Evolutionary conservation across 2,329 filamentous ascomycete species (phyloP), one percentile per base, ranked within the genome.

Genomic region (Nemania diffusa): DNA sequence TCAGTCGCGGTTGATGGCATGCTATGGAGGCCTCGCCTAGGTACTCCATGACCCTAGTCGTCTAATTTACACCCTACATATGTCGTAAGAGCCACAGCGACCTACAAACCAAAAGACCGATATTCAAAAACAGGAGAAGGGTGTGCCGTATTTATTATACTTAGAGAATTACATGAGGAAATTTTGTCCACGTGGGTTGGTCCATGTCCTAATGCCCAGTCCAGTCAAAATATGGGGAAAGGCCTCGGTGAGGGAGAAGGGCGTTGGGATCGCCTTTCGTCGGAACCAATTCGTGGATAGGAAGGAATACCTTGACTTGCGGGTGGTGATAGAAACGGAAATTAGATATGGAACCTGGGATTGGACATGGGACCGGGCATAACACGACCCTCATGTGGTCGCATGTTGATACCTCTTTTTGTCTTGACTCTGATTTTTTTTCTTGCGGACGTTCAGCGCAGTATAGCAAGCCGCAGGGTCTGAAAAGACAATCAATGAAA

Each of bases 341-440:
- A 53, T 57, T 66, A 64, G 57, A 67, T 42, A 58, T 51, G 65
- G 60, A 26, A 56, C 15, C 20, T 32, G 53, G 67, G 51, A 24
- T 62, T 69, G 63, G 63, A 66, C 56, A 69, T 32, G 29, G 44
- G 29, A 48, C 26, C 15, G 20, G 32, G 34, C 5, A 44, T 51
- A 22, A 13, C 42, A 53, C 22, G 46, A 37, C 15, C 44, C 40
- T 57, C 58, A 37, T 51, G 26, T 37, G 15, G 26, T 64, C 27
- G 42, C 26, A 51, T 59, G 11, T 56, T 46, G 29, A 58, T 53
- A 46, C 50, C 44, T 53, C 27, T 22, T 27, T 27, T 51, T 13
- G 22, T 34, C 34, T 32, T 52, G 4, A 40, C 22, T 11, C 17
- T 40, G 34, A 48, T 58, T 46, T 56, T 67, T 34, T 56, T 52